Conservation (phyloP, 139 green algal genomes). For the Chlamydomonas sp. region DNA sequence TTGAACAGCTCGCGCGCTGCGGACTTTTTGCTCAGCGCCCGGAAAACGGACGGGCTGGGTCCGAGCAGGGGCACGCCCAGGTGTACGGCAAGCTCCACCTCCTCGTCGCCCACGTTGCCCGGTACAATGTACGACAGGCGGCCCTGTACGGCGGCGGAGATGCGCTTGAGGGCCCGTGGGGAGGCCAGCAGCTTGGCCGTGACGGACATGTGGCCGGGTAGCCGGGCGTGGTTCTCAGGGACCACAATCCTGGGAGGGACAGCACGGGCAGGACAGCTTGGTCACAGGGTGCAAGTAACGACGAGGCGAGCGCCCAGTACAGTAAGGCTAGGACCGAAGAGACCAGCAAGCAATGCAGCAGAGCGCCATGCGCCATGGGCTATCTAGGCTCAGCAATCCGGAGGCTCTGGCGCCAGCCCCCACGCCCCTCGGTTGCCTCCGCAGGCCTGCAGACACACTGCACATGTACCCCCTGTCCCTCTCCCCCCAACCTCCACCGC, state of each 20-base stretch:
- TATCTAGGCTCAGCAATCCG: background rate
- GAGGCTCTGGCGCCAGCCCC: background rate
- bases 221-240: conserved; percentile 65
- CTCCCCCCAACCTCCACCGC: too few species aligned
- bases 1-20: conserved; percentile 53
- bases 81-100: conserved; percentile 59
- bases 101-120: conserved; percentile 57
- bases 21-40: conserved; percentile 54
- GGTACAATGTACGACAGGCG: conserved; percentile 70
- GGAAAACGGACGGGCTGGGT: conserved; percentile 40
- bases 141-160: conserved; percentile 48
- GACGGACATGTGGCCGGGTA: conserved; percentile 65
- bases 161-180: conserved; percentile 60
- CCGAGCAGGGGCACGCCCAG: conserved; percentile 68
- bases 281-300: background rate
- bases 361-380: too few species aligned
- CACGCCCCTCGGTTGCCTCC: background rate
- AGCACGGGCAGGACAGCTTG: background rate
- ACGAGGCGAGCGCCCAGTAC: too few species aligned
- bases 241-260: conserved; percentile 45
- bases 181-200: conserved; percentile 59
- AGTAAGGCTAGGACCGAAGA: too few species aligned
- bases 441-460: background rate
- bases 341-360: too few species aligned
- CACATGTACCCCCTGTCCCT: background rate